Percentiles rank a stretch among this genome's conserved stretches.
These are phyloP conservation scores for Corniculantispora saksenae DNA, from an alignment of 2,329 filamentous ascomycete species.

Conservation along the genomic window DNA sequence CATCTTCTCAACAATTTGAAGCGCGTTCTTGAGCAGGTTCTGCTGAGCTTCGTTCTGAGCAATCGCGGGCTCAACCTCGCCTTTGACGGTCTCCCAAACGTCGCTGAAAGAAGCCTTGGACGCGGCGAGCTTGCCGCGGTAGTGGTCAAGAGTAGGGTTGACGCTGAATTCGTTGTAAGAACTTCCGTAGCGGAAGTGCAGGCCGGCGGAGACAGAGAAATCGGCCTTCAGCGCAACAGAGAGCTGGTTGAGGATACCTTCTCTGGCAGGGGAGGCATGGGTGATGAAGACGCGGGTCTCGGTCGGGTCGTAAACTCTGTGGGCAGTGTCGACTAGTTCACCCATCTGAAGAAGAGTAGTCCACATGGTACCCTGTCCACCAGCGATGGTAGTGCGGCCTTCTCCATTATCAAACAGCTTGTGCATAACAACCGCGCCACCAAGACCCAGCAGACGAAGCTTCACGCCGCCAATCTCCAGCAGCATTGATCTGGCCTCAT, in stretches of 20 bases:
- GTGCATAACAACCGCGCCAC: constrained; percentile 98
- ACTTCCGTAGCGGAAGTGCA: constrained; percentile 98
- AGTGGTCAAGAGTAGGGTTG: constrained; percentile 96
- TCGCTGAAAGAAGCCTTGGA: constrained; percentile 99
- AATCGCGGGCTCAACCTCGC: constrained; percentile 92
- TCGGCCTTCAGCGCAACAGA: constrained; percentile 97
- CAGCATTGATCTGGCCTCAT: constrained; percentile 94
- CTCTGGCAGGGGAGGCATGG: constrained; percentile 92
- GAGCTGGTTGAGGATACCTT: constrained; percentile 95
- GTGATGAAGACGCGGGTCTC: constrained; percentile 97
- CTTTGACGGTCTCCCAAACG: constrained; percentile 98
- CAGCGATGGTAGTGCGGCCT: constrained; percentile 94
- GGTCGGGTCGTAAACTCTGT: constrained; percentile 96
- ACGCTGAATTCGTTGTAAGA: constrained; percentile 99
- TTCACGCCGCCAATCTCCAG: constrained; percentile 95
- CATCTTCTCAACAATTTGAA: constrained; percentile 98
- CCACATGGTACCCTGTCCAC: constrained; percentile 99
- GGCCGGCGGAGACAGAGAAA: constrained; percentile 94
- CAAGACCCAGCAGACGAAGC: constrained; percentile 87
- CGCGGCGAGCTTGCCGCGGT: constrained; percentile 95
- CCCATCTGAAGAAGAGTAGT: constrained; percentile 97
- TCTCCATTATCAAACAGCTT: constrained; percentile 99
- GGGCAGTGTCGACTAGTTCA: constrained; percentile 94
- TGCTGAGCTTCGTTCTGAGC: constrained; percentile 92
- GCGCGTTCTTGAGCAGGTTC: constrained; percentile 84